phyloP scores from a whole-genome alignment of 306 rosid species.

The Bauhinia variegata region DNA sequence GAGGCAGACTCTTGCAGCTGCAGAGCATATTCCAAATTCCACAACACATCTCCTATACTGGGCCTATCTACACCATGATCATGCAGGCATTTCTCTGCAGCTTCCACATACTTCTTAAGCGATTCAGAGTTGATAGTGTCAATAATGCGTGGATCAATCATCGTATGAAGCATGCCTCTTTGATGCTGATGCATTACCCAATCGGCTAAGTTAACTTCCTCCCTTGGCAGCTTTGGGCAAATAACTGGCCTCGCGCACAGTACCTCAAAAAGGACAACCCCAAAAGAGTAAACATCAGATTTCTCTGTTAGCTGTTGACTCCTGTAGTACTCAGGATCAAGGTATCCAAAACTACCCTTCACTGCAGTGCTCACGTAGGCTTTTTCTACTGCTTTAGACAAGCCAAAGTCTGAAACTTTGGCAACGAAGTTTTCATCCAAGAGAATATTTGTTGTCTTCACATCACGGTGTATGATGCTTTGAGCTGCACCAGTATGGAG shows the following conservation, averaged over 20 bases:
- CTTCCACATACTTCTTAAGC: conserved; percentile 48
- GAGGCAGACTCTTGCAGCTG: conserved; percentile 58
- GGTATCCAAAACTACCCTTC: conserved; percentile 92
- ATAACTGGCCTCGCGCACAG: conserved; percentile 69
- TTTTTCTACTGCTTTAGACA: conserved; percentile 70
- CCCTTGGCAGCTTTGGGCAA: conserved; percentile 52
- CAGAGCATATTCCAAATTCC: conserved; percentile 80
- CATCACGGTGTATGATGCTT: conserved; percentile 80
- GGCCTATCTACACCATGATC: conserved; percentile 79
- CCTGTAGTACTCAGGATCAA: conserved; percentile 83
- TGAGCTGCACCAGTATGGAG: conserved; percentile 90
- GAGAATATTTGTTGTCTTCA: conserved; percentile 87
- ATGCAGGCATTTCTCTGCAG: conserved; percentile 67
- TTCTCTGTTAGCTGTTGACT: conserved; percentile 76
- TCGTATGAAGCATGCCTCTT: conserved; percentile 50
- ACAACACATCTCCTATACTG: conserved; percentile 79
- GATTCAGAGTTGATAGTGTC: conserved; percentile 46
- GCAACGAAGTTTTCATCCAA: conserved; percentile 75
- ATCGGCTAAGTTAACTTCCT: conserved; percentile 72
- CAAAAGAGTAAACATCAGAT: conserved; percentile 85
- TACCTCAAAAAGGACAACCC: conserved; percentile 79
- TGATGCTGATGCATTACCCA: conserved; percentile 62
- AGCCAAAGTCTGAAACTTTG: conserved; percentile 84
- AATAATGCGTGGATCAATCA: conserved; percentile 53
- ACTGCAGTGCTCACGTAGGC: conserved; percentile 87